Conservation (phyloP, 176 grass and related monocot genomes). For the Luzula sylvatica region DNA sequence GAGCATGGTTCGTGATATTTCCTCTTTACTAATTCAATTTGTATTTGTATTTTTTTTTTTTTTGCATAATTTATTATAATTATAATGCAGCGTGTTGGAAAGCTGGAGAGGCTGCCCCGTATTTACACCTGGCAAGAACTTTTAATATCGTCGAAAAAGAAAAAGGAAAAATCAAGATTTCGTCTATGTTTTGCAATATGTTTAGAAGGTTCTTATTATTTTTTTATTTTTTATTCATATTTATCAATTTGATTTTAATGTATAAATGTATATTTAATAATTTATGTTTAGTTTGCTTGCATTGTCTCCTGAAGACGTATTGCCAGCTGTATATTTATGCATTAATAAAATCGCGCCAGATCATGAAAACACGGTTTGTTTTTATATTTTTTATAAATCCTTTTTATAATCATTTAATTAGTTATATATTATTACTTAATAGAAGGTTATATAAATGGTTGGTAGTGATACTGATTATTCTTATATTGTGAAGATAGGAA, state of each 20-base stretch:
- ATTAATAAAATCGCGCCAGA: conserved; percentile 83
- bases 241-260: conserved; percentile 4
- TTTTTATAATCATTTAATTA: too few relatives aligned
- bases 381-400: not conserved
- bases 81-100: conserved; percentile 94
- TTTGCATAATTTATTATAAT: conserved; percentile 21
- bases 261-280: conserved; percentile 26
- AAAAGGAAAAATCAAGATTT: conserved; percentile 91
- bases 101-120: conserved; percentile 75
- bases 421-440: too few relatives aligned
- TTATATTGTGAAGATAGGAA: conserved; percentile 88
- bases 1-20: conserved; percentile 62
- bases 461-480: conserved; percentile 30
- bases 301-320: conserved; percentile 80
- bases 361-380: conserved; percentile 89
- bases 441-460: too few relatives aligned
- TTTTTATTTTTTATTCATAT: conserved; percentile 20
- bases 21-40: not conserved
- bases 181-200: conserved; percentile 85
- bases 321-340: conserved; percentile 90
- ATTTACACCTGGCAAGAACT: conserved; percentile 84
- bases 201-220: conserved; percentile 55
- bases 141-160: conserved; percentile 87
- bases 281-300: conserved; percentile 66
- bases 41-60: too few relatives aligned